Conservation (phyloP, 148 eudicot genomes). For the Cornus kousa region DNA sequence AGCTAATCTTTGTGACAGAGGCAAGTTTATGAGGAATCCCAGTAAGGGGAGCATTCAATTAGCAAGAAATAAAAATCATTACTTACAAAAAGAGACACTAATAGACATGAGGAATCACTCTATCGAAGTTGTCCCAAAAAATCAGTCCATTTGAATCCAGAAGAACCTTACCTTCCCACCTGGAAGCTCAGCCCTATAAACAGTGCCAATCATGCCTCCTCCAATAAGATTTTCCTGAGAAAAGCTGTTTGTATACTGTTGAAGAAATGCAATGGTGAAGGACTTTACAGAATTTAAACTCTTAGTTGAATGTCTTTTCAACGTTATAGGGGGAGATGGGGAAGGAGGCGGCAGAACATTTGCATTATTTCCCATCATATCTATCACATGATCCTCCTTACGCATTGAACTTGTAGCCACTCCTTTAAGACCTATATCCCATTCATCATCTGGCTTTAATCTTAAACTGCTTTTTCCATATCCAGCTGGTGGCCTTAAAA, state of each 20-base stretch:
- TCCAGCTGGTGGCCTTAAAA: constrained; percentile 26
- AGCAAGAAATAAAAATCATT: neutral
- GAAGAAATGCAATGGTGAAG: constrained; percentile 80
- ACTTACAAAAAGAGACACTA: neutral
- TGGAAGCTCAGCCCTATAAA: constrained; percentile 75
- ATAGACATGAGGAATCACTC: no score
- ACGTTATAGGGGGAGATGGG: constrained; percentile 35
- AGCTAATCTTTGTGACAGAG: neutral
- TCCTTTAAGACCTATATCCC: constrained; percentile 17
- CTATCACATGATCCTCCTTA: constrained; percentile 57
- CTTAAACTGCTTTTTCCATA: constrained; percentile 23
- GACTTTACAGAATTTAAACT: constrained; percentile 45
- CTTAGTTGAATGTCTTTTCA: constrained; percentile 23
- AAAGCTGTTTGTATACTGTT: constrained; percentile 84
- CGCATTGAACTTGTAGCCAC: constrained; percentile 27
- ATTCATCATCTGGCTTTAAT: constrained; percentile 4
- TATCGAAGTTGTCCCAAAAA: neutral
- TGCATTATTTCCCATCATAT: constrained; percentile 41
- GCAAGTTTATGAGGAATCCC: neutral
- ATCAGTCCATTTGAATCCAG: neutral
- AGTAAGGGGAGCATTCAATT: neutral
- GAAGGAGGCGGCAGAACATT: constrained; percentile 27
- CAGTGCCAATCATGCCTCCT: constrained; percentile 70
- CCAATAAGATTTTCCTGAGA: constrained; percentile 88
- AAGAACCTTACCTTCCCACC: constrained; percentile 58